Conservation (phyloP, 1,284 basidiomycete species). For the Leccinum insolens region DNA sequence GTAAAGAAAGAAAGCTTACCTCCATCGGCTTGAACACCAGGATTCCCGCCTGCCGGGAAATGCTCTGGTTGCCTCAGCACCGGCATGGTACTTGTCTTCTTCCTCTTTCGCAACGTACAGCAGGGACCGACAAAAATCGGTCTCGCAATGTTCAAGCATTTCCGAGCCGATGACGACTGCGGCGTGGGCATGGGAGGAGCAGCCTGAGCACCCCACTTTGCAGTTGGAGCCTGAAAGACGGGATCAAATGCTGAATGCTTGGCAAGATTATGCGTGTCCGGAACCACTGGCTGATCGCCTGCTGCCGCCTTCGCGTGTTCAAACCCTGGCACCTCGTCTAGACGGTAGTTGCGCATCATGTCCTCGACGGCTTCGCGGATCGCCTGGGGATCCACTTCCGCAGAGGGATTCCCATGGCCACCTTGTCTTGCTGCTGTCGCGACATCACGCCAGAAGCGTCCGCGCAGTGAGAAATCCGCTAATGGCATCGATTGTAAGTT, state of each 20-base stretch:
- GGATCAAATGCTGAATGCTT: conserved; percentile 24
- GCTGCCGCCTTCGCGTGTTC: conserved; percentile 8
- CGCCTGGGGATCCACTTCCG: conserved; percentile 12
- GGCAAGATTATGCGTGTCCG: conserved; percentile 19
- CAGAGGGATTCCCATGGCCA: background rate
- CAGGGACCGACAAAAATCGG: conserved; percentile 23
- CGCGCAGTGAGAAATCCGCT: conserved; percentile 14
- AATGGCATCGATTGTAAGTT: conserved; percentile 16
- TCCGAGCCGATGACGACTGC: background rate
- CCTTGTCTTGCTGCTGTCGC: conserved; percentile 14
- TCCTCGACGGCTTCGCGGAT: conserved; percentile 27
- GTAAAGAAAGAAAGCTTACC: conserved; percentile 18
- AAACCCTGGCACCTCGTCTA: conserved; percentile 26
- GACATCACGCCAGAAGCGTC: conserved; percentile 31
- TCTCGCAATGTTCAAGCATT: conserved; percentile 8
- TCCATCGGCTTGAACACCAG: conserved; percentile 18
- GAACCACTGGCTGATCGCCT: background rate
- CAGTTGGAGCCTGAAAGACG: conserved; percentile 18
- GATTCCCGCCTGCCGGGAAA: conserved; percentile 24
- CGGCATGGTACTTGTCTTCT: background rate
- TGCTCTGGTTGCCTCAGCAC: conserved; percentile 13
- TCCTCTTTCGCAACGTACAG: background rate
- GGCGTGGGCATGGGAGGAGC: background rate
- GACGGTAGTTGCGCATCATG: conserved; percentile 27
- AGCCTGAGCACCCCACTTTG: background rate